A percentile compares a stretch with the other conserved stretches of the same genome.
These are phyloP conservation scores for Pulveroboletus frians DNA, from an alignment of 768 basidiomycete species.

Conservation along the genomic window DNA sequence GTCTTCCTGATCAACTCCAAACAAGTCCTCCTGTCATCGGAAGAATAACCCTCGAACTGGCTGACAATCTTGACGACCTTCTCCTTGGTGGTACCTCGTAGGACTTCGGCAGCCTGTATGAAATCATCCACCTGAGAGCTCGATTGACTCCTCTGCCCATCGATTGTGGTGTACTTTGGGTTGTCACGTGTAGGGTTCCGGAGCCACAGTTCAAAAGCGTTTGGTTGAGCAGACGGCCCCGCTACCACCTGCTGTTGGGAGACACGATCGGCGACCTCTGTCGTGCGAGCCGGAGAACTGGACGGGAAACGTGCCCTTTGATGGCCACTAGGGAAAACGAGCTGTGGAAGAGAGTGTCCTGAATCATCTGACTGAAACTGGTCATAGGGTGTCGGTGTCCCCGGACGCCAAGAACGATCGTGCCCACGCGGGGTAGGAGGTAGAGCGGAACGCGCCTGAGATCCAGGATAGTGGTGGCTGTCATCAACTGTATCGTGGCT, in stretches of 20 bases:
- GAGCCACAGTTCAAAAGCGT: conserved; percentile 17
- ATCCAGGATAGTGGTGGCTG: background rate
- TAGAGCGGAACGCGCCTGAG: background rate
- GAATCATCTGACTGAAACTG: background rate
- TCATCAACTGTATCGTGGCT: background rate
- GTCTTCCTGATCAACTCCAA: conserved; percentile 8
- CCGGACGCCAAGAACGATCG: background rate
- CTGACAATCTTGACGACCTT: conserved; percentile 17
- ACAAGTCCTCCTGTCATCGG: conserved; percentile 8
- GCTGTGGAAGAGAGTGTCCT: background rate
- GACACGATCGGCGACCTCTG: background rate
- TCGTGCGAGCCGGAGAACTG: background rate
- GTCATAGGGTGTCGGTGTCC: conserved; percentile 3
- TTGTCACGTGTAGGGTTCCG: background rate
- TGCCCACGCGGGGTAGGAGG: background rate
- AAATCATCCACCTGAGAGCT: background rate
- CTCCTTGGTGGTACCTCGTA: conserved; percentile 13
- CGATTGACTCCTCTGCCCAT: conserved; percentile 7
- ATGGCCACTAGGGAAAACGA: background rate
- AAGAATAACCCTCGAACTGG: conserved; percentile 12
- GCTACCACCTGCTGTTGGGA: background rate
- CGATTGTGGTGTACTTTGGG: conserved; percentile 16
- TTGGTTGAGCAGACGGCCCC: background rate
- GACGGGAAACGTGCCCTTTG: background rate
- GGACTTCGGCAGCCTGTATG: conserved; percentile 2